Evolutionary conservation across 2,329 filamentous ascomycete genomes (phyloP), one percentile per base, ranked within the genome.

Genomic region (Aphanocladium album): DNA sequence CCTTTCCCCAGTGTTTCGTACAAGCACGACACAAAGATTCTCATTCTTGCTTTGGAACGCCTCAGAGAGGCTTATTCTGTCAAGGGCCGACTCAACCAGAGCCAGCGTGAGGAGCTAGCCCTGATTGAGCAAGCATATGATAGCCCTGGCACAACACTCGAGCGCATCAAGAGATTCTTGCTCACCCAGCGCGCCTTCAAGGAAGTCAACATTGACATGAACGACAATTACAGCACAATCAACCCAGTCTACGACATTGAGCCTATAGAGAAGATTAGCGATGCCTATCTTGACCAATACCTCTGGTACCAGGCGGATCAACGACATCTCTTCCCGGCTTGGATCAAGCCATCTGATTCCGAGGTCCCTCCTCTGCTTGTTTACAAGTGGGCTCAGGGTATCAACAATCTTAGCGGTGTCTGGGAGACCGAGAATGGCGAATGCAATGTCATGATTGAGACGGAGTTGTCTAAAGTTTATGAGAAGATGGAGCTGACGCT

Each of bases 121-220:
- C 80, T 99, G 57, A 99, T 99, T 62, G 95, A 99, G 72, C 95
- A 99, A 76, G 96, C 95, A 4, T 99, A 99, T 68, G 95, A 99
- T 72, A 97, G 93, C 64, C 95, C 96, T 2, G 95, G 95, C 62
- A 99, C 95, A 1, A 98, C 95, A 0, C 75, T 99, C 61, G 93
- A 96, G 64, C 85, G 95, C 62, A 99, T 99, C 78, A 99, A 99
- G 81, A 89, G 95, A 53, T 98, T 98, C 80, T 80, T 99, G 64
- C 85, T 99, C 49, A 99, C 96, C 0, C 95, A 99, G 72, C 87
- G 95, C 73, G 95, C 96, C 1, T 99, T 99, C 83, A 99, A 99
- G 77, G 95, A 99, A 76, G 95, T 99, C 49, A 95, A 93, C 60
- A 99, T 99, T 67, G 95, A 99, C 72, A 99, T 99, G 95, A 99